Evolutionary conservation across 78 protist species (phyloP), one percentile per base, ranked within the genome.

Genomic region (Dictyostelium capitatum): DNA sequence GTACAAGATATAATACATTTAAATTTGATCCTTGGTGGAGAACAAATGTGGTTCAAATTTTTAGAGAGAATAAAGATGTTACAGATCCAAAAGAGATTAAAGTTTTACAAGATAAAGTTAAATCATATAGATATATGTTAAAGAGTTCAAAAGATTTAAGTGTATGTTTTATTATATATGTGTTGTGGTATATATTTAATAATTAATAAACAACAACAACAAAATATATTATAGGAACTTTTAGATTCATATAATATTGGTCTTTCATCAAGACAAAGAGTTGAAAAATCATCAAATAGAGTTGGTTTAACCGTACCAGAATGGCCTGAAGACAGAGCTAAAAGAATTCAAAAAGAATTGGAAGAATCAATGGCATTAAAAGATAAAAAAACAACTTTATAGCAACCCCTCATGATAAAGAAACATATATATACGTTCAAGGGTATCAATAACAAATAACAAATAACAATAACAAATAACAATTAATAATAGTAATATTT

Each of bases 311-410:
- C 78, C 15, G 74, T 77, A 65, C 92, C 92, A 12, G 92, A 87
- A 48, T 87, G 92, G 92, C 92, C 92, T 9, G 92, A 87, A 20
- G 92, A 57, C 6, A 87, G 92, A 87, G 82, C 73, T 41, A 74
- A 30, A 28, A 84, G 72, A 67, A 84, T 84, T 54, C 12, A 64
- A 67, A 74, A 67, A 32, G 72, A 74, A 53, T 67, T 20, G 15
- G 89, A 81, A 17, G 30, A 65, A 48, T 15, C 47, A 7, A 20
- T 20, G 47, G 43, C 43, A 37, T 28, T 50, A 67, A 30, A 67
- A 67, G 17, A 32, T 30, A 15, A 67, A 32, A 62, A n/a, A 62
- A 62, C 43, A 37, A 37, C 43, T 2, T 37, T 11, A 53, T 17
- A 53, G 3, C 12, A 53, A 15, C 43, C 43, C 1, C 6, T 37